phyloP scores from a whole-genome alignment of 495 filamentous ascomycete genomes.

The Letharia lupina region DNA sequence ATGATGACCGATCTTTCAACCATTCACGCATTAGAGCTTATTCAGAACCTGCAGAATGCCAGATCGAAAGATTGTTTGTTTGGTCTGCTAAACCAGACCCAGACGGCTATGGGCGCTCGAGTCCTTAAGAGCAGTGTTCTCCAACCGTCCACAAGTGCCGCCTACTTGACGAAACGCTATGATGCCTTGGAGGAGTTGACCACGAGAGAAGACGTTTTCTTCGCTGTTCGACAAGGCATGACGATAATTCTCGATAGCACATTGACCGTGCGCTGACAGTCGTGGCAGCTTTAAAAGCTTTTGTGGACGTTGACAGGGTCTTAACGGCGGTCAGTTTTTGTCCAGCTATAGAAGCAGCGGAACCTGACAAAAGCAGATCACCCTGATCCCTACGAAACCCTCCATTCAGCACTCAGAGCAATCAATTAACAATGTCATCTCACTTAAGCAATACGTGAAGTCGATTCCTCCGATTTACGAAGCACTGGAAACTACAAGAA shows the following conservation, averaged over 20 bases:
- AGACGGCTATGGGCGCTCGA: conserved; percentile 81
- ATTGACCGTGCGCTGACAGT: conserved; percentile 14
- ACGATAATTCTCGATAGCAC: background rate
- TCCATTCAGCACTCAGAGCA: conserved; percentile 63
- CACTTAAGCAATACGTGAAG: conserved; percentile 72
- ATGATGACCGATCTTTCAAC: conserved; percentile 93
- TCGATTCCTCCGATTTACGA: conserved; percentile 60
- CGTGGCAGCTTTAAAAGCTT: conserved; percentile 55
- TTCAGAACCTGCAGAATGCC: conserved; percentile 72
- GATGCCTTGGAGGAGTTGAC: conserved; percentile 81
- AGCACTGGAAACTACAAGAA: conserved; percentile 56
- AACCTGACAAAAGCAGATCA: conserved; percentile 45
- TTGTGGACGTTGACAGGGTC: conserved; percentile 62
- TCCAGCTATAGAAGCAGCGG: conserved; percentile 16
- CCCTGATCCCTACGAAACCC: conserved; percentile 56
- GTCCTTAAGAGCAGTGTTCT: conserved; percentile 74
- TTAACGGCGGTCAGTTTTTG: conserved; percentile 47
- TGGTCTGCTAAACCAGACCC: conserved; percentile 72
- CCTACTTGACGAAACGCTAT: conserved; percentile 55
- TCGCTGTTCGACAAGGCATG: conserved; percentile 56
- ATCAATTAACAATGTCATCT: conserved; percentile 75
- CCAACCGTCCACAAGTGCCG: conserved; percentile 72
- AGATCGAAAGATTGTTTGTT: conserved; percentile 74
- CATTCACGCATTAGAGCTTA: conserved; percentile 74
- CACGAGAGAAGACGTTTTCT: conserved; percentile 81